Conservation (phyloP, 1,139 yeast species). For the Hyphopichia buzzinii region DNA sequence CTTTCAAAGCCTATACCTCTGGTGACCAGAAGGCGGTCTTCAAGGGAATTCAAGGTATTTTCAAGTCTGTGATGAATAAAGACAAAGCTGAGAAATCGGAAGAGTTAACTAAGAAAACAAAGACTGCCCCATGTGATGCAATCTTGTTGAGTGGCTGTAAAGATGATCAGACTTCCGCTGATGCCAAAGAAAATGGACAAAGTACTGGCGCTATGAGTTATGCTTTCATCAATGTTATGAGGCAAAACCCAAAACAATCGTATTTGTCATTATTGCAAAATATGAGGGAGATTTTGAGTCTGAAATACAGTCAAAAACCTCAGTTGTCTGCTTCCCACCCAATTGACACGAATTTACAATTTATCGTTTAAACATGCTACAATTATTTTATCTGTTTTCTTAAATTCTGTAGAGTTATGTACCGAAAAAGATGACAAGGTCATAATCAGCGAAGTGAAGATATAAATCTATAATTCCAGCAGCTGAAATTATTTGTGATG, state of each 20-base stretch:
- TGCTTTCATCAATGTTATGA: constrained; percentile 75
- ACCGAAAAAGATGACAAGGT: not conserved
- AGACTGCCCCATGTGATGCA: constrained; percentile 87
- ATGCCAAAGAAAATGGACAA: constrained; percentile 72
- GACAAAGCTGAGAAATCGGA: constrained; percentile 27
- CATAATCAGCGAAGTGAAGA: not conserved
- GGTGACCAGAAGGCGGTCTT: constrained; percentile 63
- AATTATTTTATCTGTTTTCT: too few relatives aligned
- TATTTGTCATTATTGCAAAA: constrained; percentile 76
- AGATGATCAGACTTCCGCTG: constrained; percentile 81
- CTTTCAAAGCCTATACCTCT: constrained; percentile 68
- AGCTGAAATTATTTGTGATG: not conserved
- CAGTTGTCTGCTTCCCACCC: constrained; percentile 86
- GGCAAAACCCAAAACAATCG: constrained; percentile 67
- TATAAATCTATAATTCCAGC: not conserved
- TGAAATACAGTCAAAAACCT: constrained; percentile 83
- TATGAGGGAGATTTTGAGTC: constrained; percentile 67
- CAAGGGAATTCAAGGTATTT: constrained; percentile 44
- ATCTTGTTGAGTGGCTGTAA: constrained; percentile 87
- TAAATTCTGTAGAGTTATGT: not conserved
- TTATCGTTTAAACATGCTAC: constrained; percentile 30
- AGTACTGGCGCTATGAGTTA: constrained; percentile 96
- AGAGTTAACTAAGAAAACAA: constrained; percentile 37
- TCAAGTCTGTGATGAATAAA: constrained; percentile 39
- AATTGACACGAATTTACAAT: constrained; percentile 70